Conservation (phyloP, 768 basidiomycete species). For the Harrya chromipes region DNA sequence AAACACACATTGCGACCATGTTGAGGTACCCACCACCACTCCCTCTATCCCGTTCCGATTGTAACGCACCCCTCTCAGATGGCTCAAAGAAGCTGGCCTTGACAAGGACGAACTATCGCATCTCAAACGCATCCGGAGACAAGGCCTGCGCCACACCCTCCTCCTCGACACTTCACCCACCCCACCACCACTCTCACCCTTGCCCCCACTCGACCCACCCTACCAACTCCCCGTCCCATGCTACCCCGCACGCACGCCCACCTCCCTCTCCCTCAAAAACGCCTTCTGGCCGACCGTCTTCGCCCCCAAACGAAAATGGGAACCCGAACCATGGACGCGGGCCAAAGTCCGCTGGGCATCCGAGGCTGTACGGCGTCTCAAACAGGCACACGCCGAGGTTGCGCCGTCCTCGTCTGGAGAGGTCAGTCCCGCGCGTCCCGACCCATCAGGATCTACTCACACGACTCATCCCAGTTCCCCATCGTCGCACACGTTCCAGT, state of each 20-base stretch:
- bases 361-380: constrained; percentile 55
- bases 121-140: constrained; percentile 73
- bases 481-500: constrained; percentile 69
- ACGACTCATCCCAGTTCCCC: constrained; percentile 51
- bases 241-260: constrained; percentile 61
- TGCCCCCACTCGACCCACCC: constrained; percentile 46
- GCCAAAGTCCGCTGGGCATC: constrained; percentile 73
- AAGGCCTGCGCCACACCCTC: constrained; percentile 44
- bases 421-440: constrained; percentile 37
- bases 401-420: constrained; percentile 45
- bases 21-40: constrained; percentile 45
- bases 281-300: constrained; percentile 86
- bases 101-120: constrained; percentile 65
- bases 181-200: constrained; percentile 50
- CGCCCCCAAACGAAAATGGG: constrained; percentile 64
- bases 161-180: constrained; percentile 45
- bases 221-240: constrained; percentile 62
- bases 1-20: constrained; percentile 53
- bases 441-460: neutral
- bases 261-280: constrained; percentile 64
- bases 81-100: constrained; percentile 61
- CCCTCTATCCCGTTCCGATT: neutral
- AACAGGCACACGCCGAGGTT: constrained; percentile 49
- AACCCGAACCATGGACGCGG: constrained; percentile 62
- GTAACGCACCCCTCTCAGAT: constrained; percentile 40